phyloP scores from a whole-genome alignment of 1,284 basidiomycete species.

The Wallemia hederae region DNA sequence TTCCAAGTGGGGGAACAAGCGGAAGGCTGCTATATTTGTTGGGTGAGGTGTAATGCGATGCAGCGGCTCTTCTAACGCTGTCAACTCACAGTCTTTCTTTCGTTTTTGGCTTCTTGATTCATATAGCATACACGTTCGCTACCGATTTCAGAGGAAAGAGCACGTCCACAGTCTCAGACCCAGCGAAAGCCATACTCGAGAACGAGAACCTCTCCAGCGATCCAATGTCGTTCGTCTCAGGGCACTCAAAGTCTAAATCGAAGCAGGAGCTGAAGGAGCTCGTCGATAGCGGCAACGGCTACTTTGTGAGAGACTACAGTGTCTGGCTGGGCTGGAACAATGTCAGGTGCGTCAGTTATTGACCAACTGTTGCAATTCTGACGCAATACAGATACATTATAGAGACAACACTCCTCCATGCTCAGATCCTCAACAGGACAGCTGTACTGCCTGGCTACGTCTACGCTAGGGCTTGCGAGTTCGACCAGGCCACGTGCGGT shows the following conservation, averaged over 20 bases:
- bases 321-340: neutral
- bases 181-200: neutral
- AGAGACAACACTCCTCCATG: conserved; percentile 7
- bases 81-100: neutral
- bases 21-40: neutral
- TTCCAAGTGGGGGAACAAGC: neutral
- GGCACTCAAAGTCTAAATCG: neutral
- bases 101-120: neutral
- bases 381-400: conserved; percentile 6
- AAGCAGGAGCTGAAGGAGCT: neutral
- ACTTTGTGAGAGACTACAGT: neutral
- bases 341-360: neutral
- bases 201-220: neutral
- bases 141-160: neutral
- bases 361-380: neutral
- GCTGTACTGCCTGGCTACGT: conserved; percentile 8
- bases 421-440: conserved; percentile 6
- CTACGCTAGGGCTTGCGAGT: conserved; percentile 8
- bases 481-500: conserved; percentile 3
- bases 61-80: neutral
- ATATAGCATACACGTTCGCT: neutral
- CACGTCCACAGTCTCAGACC: neutral
- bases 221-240: neutral
- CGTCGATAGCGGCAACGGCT: neutral
- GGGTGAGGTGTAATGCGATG: neutral